Evolutionary conservation across 305 asterid species (phyloP), one percentile per base, ranked within the genome.

Genomic region (Fraxinus angustifolia): DNA sequence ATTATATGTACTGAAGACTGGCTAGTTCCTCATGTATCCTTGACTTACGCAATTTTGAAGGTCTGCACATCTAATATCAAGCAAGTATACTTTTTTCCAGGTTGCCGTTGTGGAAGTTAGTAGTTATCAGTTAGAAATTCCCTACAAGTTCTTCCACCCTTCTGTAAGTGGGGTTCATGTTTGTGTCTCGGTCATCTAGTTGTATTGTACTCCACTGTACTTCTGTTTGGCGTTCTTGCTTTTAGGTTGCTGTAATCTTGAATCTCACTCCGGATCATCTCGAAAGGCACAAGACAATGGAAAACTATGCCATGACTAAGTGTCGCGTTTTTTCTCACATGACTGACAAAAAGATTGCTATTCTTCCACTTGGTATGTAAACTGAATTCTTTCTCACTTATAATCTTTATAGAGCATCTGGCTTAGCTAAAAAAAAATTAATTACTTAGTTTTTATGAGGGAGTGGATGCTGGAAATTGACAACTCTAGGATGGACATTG

Each of bases 231-330:
- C 31, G 4, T 30, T 73, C 60, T 73, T 53, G 70, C 19, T 77
- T 35, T 71, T 83, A 84, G 88, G 90, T 84, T 71, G 80, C 88
- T 72, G 85, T 88, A 23, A 78, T 88, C 42, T 79, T 84, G 75
- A 88, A 88, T 82, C 86, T 88, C 72, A 86, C 89, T 65, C 88
- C 90, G 79, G 90, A 88, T 81, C 90, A 88, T 83, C 84, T 88
- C 3, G 90, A 88, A 85, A 84, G 89, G 73, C 89, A 86, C 85
- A 84, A 86, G 78, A 80, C 88, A 7, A 84, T 84, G 89, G 81
- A 17, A 73, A 86, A 80, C 73, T 86, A 88, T 80, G 82, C 88
- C 31, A 77, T 28, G 77, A 84, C 78, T 78, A 88, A 86, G 83
- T 85, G 82, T 56, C 89, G 85, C 4, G 6, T 84, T 65, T 68